Evolutionary conservation across 495 filamentous ascomycete species (phyloP).

Genomic region (Penicillium goetzii): DNA sequence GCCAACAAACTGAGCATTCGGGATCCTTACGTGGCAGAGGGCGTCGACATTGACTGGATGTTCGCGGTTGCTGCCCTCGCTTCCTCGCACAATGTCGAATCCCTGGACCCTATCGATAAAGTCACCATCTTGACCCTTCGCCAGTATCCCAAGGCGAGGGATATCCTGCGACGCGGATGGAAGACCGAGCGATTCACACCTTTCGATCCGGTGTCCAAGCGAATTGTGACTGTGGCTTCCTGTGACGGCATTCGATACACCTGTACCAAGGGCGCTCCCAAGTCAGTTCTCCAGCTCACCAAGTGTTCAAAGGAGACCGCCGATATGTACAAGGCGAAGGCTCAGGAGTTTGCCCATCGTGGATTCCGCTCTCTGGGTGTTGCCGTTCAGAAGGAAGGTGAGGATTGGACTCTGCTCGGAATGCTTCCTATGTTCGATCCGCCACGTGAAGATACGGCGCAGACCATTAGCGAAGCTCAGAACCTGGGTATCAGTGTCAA

Average conservation of each 20-base stretch:
- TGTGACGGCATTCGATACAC: conserved; percentile 66
- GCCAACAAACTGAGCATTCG: conserved; percentile 74
- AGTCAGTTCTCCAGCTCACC: conserved; percentile 67
- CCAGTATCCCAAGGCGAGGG: conserved; percentile 66
- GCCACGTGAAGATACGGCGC: conserved; percentile 74
- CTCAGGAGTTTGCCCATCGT: conserved; percentile 72
- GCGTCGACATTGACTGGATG: conserved; percentile 75
- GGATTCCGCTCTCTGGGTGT: conserved; percentile 78
- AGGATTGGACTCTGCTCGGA: conserved; percentile 66
- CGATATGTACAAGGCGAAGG: conserved; percentile 64
- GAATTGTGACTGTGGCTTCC: conserved; percentile 65
- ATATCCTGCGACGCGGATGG: conserved; percentile 68
- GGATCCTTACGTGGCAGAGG: conserved; percentile 71
- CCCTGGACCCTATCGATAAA: conserved; percentile 74
- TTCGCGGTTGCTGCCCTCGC: conserved; percentile 73
- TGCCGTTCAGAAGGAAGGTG: conserved; percentile 64
- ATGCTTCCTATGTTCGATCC: conserved; percentile 80
- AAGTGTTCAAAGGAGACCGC: conserved; percentile 63
- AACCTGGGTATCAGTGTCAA: conserved; percentile 73
- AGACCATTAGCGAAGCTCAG: conserved; percentile 74
- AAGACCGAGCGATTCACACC: conserved; percentile 70
- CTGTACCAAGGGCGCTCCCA: conserved; percentile 74
- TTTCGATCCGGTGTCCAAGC: conserved; percentile 76
- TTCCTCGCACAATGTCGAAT: conserved; percentile 74
- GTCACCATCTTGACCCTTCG: conserved; percentile 69